Conservation (phyloP, 148 eudicot species). For the Agrostemma githago region DNA sequence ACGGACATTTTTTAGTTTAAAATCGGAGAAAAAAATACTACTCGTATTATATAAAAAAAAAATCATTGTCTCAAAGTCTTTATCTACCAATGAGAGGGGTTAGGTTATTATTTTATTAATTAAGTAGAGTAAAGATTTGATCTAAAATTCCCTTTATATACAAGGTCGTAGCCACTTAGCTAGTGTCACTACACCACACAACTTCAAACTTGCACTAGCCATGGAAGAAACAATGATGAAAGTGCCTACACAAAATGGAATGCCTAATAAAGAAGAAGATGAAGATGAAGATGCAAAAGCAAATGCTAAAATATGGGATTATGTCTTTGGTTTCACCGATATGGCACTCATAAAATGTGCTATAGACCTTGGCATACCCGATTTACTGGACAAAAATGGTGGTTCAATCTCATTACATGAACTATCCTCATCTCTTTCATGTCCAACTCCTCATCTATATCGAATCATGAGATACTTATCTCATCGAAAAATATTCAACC, state of each 20-base stretch:
- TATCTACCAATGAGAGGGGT: too few species aligned
- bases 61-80: too few species aligned
- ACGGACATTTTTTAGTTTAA: too few species aligned
- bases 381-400: slow-evolving; percentile 38
- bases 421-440: slow-evolving; percentile 42
- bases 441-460: slow-evolving; percentile 31
- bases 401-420: slow-evolving; percentile 43
- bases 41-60: too few species aligned
- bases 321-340: slow-evolving; percentile 46
- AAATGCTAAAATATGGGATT: slow-evolving; percentile 43
- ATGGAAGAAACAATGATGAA: slow-evolving; percentile 12
- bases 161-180: too few species aligned
- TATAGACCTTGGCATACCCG: slow-evolving; percentile 56
- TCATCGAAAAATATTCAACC: slow-evolving; percentile 38
- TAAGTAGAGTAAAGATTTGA: too few species aligned
- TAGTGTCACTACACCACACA: neutral
- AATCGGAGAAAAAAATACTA: too few species aligned
- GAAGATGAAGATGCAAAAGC: slow-evolving; percentile 40
- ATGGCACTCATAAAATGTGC: slow-evolving; percentile 62
- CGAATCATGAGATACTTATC: slow-evolving; percentile 58
- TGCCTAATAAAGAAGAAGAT: slow-evolving; percentile 7
- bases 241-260: slow-evolving; percentile 8
- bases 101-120: too few species aligned
- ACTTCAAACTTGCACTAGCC: neutral
- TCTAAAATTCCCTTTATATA: too few species aligned